Percentiles rank a stretch among this genome's conserved stretches.
Evolutionary conservation across 768 basidiomycete genomes (phyloP).

Genomic region (Serpula lacrymans): DNA sequence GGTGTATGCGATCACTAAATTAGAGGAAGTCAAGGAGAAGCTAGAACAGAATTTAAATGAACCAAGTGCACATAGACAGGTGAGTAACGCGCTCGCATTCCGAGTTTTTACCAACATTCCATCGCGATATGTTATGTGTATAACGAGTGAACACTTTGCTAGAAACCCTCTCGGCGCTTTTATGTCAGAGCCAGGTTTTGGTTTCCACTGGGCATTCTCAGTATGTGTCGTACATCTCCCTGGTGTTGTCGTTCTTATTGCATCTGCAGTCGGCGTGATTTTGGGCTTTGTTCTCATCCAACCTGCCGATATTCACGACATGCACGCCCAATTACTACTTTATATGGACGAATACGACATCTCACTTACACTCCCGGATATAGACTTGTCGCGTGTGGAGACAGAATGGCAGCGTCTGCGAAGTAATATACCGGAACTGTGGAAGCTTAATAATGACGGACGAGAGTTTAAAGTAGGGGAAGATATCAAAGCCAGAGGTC

Average conservation of each 20-base stretch:
- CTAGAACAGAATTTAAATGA: slow-evolving; percentile 19
- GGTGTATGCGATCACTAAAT: not conserved
- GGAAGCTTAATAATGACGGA: slow-evolving; percentile 79
- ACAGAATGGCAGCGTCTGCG: slow-evolving; percentile 67
- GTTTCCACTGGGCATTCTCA: slow-evolving; percentile 68
- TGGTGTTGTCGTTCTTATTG: slow-evolving; percentile 4
- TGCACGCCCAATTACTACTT: slow-evolving; percentile 64
- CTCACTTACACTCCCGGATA: slow-evolving; percentile 54
- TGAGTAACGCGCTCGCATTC: slow-evolving; percentile 5
- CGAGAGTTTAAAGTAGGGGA: slow-evolving; percentile 80
- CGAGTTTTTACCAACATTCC: not conserved
- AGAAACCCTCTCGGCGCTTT: slow-evolving; percentile 12
- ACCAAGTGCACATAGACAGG: slow-evolving; percentile 23
- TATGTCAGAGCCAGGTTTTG: slow-evolving; percentile 45
- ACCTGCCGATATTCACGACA: slow-evolving; percentile 60
- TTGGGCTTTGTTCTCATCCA: slow-evolving; percentile 66
- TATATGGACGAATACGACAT: slow-evolving; percentile 72
- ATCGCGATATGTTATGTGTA: not conserved
- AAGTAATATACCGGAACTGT: slow-evolving; percentile 71
- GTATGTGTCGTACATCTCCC: slow-evolving; percentile 34
- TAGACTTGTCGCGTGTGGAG: slow-evolving; percentile 69
- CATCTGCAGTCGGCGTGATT: slow-evolving; percentile 54
- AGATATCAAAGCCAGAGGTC: slow-evolving; percentile 55
- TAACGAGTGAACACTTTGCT: not conserved
- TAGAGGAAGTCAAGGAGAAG: slow-evolving; percentile 18